phyloP scores from a whole-genome alignment of 305 asterid species.

The Solanum chacoense region DNA sequence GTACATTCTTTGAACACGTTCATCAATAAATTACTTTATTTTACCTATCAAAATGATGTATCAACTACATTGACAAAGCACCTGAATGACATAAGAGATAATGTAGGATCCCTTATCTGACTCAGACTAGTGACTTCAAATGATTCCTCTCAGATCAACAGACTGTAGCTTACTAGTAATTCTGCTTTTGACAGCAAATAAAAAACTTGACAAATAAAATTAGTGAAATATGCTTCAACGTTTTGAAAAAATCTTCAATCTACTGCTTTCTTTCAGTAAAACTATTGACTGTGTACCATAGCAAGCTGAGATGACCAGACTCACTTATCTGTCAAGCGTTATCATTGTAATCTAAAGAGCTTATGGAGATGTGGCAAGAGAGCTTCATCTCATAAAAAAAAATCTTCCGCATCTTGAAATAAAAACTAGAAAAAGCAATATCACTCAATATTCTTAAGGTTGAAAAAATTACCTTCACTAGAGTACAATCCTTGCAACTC shows the following conservation, averaged over 20 bases:
- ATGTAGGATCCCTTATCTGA: background rate
- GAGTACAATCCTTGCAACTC: constrained; percentile 74
- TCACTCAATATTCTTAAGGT: background rate
- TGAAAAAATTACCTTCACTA: constrained; percentile 62
- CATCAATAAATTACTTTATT: background rate
- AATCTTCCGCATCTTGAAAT: background rate
- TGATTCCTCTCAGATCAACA: background rate
- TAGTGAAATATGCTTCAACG: background rate
- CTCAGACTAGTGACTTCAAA: background rate
- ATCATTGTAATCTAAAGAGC: background rate
- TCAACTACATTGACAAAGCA: background rate
- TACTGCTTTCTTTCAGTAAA: background rate
- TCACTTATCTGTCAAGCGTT: background rate
- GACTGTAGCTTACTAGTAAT: background rate
- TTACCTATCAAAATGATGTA: background rate
- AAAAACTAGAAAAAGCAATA: background rate
- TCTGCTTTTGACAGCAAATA: background rate
- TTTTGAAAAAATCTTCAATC: background rate
- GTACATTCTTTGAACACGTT: background rate
- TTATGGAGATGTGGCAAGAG: background rate
- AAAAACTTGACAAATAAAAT: background rate
- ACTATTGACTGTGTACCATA: background rate
- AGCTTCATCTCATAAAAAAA: background rate
- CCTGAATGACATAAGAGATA: background rate
- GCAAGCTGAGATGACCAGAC: background rate